Percentiles rank a stretch among this genome's conserved stretches.
phyloP scores from a whole-genome alignment of 768 basidiomycete genomes.

The Suillus discolor region DNA sequence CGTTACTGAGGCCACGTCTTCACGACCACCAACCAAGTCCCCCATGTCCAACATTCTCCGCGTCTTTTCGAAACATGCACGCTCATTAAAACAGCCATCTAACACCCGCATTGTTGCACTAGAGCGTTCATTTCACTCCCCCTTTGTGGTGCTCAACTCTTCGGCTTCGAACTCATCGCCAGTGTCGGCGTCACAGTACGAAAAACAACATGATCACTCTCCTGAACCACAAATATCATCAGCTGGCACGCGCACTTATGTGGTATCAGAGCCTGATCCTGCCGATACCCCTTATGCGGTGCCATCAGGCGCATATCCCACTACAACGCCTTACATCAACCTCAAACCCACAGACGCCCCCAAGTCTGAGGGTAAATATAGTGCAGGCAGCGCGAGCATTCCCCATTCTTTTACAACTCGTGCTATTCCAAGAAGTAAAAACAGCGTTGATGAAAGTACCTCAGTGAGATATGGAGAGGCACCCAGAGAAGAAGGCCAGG shows the following conservation, averaged over 20 bases:
- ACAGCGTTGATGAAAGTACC: slow-evolving; percentile 51
- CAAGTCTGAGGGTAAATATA: slow-evolving; percentile 37
- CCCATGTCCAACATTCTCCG: slow-evolving; percentile 21
- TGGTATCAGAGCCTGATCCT: slow-evolving; percentile 74
- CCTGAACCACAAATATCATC: slow-evolving; percentile 48
- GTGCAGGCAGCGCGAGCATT: slow-evolving; percentile 45
- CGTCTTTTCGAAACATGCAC: slow-evolving; percentile 6
- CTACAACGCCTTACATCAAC: slow-evolving; percentile 48
- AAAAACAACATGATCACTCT: slow-evolving; percentile 60
- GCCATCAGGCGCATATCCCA: slow-evolving; percentile 70
- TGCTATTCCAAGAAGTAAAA: slow-evolving; percentile 41
- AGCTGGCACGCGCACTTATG: slow-evolving; percentile 61
- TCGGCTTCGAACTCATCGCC: slow-evolving; percentile 34
- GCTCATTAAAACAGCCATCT: slow-evolving; percentile 11
- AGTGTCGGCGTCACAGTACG: slow-evolving; percentile 43
- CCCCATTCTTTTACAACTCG: slow-evolving; percentile 49
- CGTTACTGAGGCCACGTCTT: slow-evolving; percentile 7
- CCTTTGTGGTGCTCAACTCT: slow-evolving; percentile 55
- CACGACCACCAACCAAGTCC: slow-evolving; percentile 15
- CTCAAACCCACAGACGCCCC: slow-evolving; percentile 44
- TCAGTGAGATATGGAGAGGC: slow-evolving; percentile 44
- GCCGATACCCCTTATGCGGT: slow-evolving; percentile 63
- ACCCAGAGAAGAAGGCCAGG: slow-evolving; percentile 43
- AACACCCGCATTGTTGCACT: not conserved
- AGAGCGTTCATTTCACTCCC: slow-evolving; percentile 64